phyloP scores from a whole-genome alignment of 441 rosid genomes.

The Syzygium malaccense region DNA sequence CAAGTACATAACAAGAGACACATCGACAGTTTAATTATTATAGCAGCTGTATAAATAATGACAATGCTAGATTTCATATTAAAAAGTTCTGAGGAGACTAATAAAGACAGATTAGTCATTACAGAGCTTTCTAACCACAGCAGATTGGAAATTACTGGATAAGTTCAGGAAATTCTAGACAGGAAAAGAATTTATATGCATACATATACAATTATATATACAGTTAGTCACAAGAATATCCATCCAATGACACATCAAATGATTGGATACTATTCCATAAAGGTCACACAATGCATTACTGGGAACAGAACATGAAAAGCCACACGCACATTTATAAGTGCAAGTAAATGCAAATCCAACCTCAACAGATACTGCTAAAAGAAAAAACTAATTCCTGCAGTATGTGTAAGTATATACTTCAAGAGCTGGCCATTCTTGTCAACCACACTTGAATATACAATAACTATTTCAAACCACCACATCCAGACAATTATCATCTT shows the following conservation, averaged over 20 bases:
- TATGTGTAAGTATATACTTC: background rate
- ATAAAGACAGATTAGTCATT: background rate
- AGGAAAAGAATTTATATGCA: background rate
- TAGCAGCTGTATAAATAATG: background rate
- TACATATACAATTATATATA: background rate
- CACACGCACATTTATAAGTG: background rate
- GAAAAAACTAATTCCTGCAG: background rate
- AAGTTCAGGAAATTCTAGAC: background rate
- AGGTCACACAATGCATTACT: background rate
- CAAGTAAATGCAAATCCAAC: background rate
- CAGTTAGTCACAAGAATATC: background rate
- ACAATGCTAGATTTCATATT: background rate
- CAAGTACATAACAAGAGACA: background rate
- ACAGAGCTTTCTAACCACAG: background rate
- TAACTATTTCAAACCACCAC: constrained; percentile 20
- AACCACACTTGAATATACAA: constrained; percentile 40
- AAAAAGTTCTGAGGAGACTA: background rate
- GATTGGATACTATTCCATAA: background rate
- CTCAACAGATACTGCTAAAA: background rate
- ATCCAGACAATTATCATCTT: constrained; percentile 13
- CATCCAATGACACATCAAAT: background rate
- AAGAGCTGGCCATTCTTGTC: constrained; percentile 16
- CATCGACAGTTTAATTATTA: background rate
- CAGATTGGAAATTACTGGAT: background rate
- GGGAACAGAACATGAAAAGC: background rate